Evolutionary conservation across 371 early-diverging fungal genomes (phyloP), one percentile per base, ranked within the genome.

Genomic region (Smittium mucronatum): DNA sequence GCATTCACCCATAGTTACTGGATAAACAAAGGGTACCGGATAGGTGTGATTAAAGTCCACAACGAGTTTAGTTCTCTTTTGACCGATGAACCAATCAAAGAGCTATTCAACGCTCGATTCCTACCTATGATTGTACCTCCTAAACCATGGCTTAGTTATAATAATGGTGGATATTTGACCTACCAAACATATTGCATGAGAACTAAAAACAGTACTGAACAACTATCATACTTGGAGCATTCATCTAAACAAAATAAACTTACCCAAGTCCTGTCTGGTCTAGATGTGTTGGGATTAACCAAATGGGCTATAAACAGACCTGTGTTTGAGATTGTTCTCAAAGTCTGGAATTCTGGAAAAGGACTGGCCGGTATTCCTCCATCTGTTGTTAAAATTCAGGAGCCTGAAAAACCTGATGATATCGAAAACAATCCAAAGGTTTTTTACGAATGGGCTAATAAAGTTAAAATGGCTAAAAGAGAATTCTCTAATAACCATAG

Each of bases 81-180:
- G 26, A 78, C 86, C 29, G 76, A 75, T 35, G 87, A 88, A 35
- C 84, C 87, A 17, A 76, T 88, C 30, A 78, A 81, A 21, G 84
- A 87, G 34, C 82, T 84, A 2, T 78, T 90, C 30, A 86, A 86
- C 66, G 90, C 95, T 0, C 87, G 91, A 57, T 76, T 88, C 32
- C 80, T 98, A 34, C 98, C 98, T 29, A 98, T 98, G 98, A 76
- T 98, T 58, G 89, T 95, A 1, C 87, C 87, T 35, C 98, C 98
- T 61, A 85, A 87, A 0, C 95, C 97, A 8, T 98, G 98, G 98
- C 70, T 94, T n/a, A 84, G 89, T 0, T 89, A 85, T 73, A 87
- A 88, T 58, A 81, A 85, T 11, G 98, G 98, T 63, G 98, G 97
- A 5, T 97, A 95, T 73, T 76, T 95, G n/a, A 85, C 85, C 25